Evolutionary conservation across 2,329 filamentous ascomycete genomes (phyloP).

Genomic region (Talaromyces sp.): DNA sequence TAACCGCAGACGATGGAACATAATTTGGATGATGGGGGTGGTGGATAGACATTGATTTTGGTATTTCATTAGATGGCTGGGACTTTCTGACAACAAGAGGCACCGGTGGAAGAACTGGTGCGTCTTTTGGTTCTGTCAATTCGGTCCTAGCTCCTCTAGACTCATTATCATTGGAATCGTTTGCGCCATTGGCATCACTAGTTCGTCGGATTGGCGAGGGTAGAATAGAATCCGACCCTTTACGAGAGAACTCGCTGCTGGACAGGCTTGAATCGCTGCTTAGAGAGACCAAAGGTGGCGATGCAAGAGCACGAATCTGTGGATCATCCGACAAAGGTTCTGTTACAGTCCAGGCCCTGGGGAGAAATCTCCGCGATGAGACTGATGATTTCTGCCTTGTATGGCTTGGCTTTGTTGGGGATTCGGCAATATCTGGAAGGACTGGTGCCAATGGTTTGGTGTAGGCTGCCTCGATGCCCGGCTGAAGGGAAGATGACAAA

Average conservation of each 20-base stretch:
- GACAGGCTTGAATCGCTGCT: neutral
- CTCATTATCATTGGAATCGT: neutral
- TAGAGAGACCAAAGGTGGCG: conserved; percentile 3
- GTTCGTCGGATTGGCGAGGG: neutral
- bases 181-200: neutral
- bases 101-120: conserved; percentile 26
- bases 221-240: neutral
- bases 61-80: conserved; percentile 17
- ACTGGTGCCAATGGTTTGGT: conserved; percentile 14
- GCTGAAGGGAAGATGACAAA: conserved; percentile 19
- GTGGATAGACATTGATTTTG: conserved; percentile 18
- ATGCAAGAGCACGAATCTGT: conserved; percentile 30
- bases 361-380: conserved; percentile 29
- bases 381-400: conserved; percentile 30
- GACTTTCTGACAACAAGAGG: conserved; percentile 24
- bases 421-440: conserved; percentile 18
- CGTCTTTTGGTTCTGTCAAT: conserved; percentile 28
- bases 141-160: neutral
- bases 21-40: conserved; percentile 25
- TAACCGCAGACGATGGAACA: conserved; percentile 15
- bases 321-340: conserved; percentile 32
- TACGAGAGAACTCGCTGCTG: neutral
- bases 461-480: conserved; percentile 8
- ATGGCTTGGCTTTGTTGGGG: conserved; percentile 19
- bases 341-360: conserved; percentile 25